Base-by-base conservation (phyloP, 306 rosid genomes). In the Pyrus communis region DNA sequence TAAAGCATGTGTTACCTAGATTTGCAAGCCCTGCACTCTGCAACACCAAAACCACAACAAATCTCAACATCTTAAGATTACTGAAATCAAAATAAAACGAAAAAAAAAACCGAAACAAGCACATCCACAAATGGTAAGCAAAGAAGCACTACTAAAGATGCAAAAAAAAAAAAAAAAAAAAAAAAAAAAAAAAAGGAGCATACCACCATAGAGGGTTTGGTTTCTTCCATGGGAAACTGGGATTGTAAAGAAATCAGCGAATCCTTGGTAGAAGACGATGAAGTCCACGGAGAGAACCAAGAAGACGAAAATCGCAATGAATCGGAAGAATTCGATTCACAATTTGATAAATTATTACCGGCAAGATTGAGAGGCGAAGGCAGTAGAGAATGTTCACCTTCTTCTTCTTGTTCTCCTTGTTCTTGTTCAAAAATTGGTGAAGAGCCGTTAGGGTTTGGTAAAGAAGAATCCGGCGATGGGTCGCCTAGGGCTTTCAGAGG, bases 21-120 rank as follows among this genome's bases (percentile, higher is more conserved):
- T 94, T 94, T 25, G 46, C 18, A 68, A 94, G 89, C 49, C 98
- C 98, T 3, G 97, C 91, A 27, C 98, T 97, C 98, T 94, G 84
- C 54, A 1, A 81, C 82, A 67, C 73, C 65, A 66, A 76, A 51
- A 76, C 31, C 57, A 28, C 5, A 72, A 45, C 18, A 69, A 72
- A 76, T 71, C 60, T 62, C 14, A 75, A 79, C 21, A 19, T n/a
- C 65, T 77, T 43, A 8, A 76, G 69, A 38, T 1, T 64, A 63
- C 68, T 63, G 2, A 63, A 23, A 7, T 8, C 18, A 31, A 63
- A 31, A 30, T 63, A 17, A 64, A 64, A 64, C 7, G 0, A 3
- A 63, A 60, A 4, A 60, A 13, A 30, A 15, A 5, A 5, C 7
- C 7, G 3, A n/a, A 21, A 3, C 35, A 43, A 8, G 3, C 1